A percentile compares a stretch with the other conserved stretches of the same genome.
Conservation (phyloP, 2,329 filamentous ascomycete species). For the Sordariomycetes sp. region DNA sequence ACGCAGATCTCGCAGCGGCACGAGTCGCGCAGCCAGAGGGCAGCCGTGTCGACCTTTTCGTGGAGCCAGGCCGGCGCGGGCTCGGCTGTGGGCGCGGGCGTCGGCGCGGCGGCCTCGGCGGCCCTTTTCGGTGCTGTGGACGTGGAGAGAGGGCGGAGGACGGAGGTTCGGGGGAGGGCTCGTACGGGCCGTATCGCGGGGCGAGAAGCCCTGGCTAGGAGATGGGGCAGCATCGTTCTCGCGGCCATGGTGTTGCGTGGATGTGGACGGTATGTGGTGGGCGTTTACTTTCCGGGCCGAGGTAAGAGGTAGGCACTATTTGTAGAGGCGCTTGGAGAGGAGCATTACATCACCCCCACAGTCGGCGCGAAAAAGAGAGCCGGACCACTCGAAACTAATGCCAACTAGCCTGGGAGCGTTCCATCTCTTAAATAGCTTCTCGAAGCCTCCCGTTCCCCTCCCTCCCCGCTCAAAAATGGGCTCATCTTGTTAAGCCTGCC, state of each 20-base stretch:
- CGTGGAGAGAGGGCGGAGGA: background rate
- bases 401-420: background rate
- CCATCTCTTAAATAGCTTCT: background rate
- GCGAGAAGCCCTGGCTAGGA: background rate
- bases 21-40: constrained; percentile 36
- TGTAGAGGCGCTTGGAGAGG: background rate
- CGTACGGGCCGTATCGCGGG: background rate
- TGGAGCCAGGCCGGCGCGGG: constrained; percentile 5
- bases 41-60: constrained; percentile 4
- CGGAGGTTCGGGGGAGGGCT: background rate
- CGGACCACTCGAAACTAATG: background rate
- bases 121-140: background rate
- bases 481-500: background rate
- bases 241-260: background rate
- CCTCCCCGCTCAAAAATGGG: background rate
- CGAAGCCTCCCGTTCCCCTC: background rate
- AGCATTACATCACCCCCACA: background rate
- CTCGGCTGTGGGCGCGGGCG: background rate
- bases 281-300: background rate
- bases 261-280: background rate
- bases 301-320: background rate
- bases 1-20: constrained; percentile 43
- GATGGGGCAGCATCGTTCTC: background rate
- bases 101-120: background rate
- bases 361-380: background rate